Evolutionary conservation across 1,139 yeast species (phyloP).

Genomic region (Hyphopichia pseudoburtonii): DNA sequence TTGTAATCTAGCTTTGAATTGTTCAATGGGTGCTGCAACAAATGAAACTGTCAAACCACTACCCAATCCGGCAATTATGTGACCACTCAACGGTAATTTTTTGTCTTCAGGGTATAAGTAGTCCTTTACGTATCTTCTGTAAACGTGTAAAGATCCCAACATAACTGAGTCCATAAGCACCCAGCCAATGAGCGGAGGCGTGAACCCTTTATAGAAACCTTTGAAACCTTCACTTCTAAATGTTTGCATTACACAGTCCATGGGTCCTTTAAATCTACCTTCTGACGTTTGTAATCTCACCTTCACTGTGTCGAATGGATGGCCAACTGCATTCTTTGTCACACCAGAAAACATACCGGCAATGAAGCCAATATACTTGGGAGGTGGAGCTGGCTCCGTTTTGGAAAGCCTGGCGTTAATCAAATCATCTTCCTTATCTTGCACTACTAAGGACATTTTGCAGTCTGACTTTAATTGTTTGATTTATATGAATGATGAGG

Average conservation of each 20-base stretch:
- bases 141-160: slow-evolving; percentile 82
- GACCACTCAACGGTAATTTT: slow-evolving; percentile 72
- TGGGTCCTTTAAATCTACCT: slow-evolving; percentile 75
- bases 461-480: too few species aligned
- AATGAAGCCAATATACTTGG: slow-evolving; percentile 70
- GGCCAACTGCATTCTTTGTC: slow-evolving; percentile 86
- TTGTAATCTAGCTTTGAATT: slow-evolving; percentile 83
- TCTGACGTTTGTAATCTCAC: slow-evolving; percentile 81
- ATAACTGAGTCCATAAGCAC: slow-evolving; percentile 87
- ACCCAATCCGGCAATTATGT: slow-evolving; percentile 73
- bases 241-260: slow-evolving; percentile 77
- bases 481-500: too few species aligned
- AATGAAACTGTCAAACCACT: slow-evolving; percentile 90
- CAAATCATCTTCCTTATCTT: slow-evolving; percentile 27
- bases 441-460: slow-evolving; percentile 32
- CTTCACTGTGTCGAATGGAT: slow-evolving; percentile 89
- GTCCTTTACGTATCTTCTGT: slow-evolving; percentile 66
- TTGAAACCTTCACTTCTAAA: slow-evolving; percentile 67
- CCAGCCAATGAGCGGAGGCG: slow-evolving; percentile 94
- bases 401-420: slow-evolving; percentile 9
- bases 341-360: slow-evolving; percentile 90
- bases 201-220: slow-evolving; percentile 85
- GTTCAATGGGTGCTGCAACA: slow-evolving; percentile 93
- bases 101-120: slow-evolving; percentile 56
- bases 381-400: slow-evolving; percentile 34